Percentiles rank a stretch among this genome's conserved stretches.
Evolutionary conservation across 2,329 filamentous ascomycete genomes (phyloP).

Genomic region (Tolypocladium album): DNA sequence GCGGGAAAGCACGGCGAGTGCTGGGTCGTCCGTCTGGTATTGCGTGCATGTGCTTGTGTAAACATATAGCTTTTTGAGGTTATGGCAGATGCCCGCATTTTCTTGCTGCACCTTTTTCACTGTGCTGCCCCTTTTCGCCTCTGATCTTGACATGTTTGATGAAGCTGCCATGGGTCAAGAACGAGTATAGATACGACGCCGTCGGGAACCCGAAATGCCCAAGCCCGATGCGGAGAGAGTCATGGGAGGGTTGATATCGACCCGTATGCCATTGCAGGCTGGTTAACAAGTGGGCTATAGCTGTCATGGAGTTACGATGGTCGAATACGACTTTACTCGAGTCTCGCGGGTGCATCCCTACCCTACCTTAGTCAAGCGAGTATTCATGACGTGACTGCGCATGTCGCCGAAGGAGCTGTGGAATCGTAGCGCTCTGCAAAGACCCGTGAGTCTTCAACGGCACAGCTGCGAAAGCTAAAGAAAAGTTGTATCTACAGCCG

Average conservation of each 20-base stretch:
- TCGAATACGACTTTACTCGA: not conserved
- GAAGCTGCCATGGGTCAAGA: not conserved
- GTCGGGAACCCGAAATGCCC: no score
- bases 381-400: not conserved
- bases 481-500: not conserved
- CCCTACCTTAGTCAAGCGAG: not conserved
- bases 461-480: not conserved
- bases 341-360: not conserved
- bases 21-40: not conserved
- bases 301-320: no score
- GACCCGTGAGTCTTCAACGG: not conserved
- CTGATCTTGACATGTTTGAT: not conserved
- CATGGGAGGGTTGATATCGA: no score
- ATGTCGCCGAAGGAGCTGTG: not conserved
- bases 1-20: not conserved
- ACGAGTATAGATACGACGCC: no score
- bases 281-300: no score
- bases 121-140: not conserved
- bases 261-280: no score
- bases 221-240: no score
- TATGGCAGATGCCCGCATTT: not conserved
- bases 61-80: not conserved
- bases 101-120: not conserved
- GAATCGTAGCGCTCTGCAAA: not conserved
- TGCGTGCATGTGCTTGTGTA: not conserved